Conservation (phyloP, 306 rosid species). For the barrel medic (Medicago truncatula) region DNA sequence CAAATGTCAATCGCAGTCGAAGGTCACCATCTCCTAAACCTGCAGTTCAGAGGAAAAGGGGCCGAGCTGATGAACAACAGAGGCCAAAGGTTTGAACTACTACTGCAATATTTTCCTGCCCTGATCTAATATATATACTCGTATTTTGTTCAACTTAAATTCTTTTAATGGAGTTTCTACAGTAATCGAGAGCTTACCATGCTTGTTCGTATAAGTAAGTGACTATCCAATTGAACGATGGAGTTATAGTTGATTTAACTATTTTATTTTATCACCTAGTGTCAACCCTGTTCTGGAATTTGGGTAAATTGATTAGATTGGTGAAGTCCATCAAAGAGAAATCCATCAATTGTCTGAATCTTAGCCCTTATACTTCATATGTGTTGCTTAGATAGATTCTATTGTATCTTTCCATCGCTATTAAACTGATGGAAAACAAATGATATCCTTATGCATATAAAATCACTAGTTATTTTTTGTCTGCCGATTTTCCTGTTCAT, state of each 20-base stretch:
- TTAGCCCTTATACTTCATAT: not conserved
- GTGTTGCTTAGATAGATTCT: conserved; percentile 18
- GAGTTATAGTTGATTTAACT: conserved; percentile 4
- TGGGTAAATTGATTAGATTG: conserved; percentile 13
- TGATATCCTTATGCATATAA: conserved; percentile 22
- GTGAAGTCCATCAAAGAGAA: not conserved
- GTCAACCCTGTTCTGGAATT: conserved; percentile 3
- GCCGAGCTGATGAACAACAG: conserved; percentile 64
- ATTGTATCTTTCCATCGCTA: conserved; percentile 27
- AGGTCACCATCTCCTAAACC: conserved; percentile 58
- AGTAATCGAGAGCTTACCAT: not conserved
- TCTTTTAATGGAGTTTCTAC: not conserved
- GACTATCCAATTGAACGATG: conserved; percentile 4
- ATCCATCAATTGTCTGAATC: conserved; percentile 4
- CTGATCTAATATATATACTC: conserved; percentile 21
- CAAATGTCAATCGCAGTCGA: conserved; percentile 45
- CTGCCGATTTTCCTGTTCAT: not conserved
- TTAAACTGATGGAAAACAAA: not conserved
- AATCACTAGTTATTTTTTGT: conserved; percentile 9
- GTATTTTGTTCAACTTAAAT: conserved; percentile 10
- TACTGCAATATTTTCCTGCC: conserved; percentile 6
- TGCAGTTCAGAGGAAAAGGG: conserved; percentile 70
- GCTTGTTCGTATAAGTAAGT: conserved; percentile 4
- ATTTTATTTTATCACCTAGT: conserved; percentile 10
- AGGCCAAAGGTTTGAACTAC: conserved; percentile 62